Evolutionary conservation across 2,329 filamentous ascomycete genomes (phyloP), one percentile per base, ranked within the genome.

Genomic region (Penicillium janthinellum): DNA sequence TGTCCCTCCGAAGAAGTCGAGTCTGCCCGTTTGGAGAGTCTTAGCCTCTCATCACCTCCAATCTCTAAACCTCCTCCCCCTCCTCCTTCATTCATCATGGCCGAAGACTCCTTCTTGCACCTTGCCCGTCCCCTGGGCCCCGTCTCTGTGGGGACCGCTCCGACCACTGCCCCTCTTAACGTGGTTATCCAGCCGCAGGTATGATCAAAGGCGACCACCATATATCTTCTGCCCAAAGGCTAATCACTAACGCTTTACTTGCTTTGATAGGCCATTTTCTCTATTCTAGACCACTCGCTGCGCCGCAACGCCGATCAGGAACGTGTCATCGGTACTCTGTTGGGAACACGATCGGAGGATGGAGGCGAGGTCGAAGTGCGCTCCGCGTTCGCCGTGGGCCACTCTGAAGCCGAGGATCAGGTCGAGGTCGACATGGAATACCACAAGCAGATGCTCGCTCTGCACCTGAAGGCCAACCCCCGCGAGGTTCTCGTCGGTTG

Each of bases 381-480:
- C 75, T 96, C 92, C 75, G 94, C 92, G 82, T 99, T 99, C 78
- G 95, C 95, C 69, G 96, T 99, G 74, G 93, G 94, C 68, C 95
- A 99, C 83, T 98, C 94, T 69, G 95, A 99, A 82, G 96, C 94
- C 70, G 90, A 93, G 77, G 95, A 99, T 80, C 95, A 99, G 81
- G 95, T 99, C 72, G 95, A 99, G 81, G 95, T 99, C 66, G 95
- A 99, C 77, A 96, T 99, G 85, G 95, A 99, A 81, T 99, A 98
- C 81, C 95, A 99, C 82, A 98, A 98, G 86, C 93, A 94, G 79
- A 99, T 99, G 95, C 88, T 98, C 59, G 90, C 91, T 61, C 84
- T 99, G 70, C 94, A 96, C 77, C 88, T 98, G 69, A 94, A 94
- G 81, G 94, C 93, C 59, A 90, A 92, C 78, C 95, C 95, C 53